Evolutionary conservation across 768 basidiomycete species (phyloP).

Genomic region (Phylloporus arenicola): DNA sequence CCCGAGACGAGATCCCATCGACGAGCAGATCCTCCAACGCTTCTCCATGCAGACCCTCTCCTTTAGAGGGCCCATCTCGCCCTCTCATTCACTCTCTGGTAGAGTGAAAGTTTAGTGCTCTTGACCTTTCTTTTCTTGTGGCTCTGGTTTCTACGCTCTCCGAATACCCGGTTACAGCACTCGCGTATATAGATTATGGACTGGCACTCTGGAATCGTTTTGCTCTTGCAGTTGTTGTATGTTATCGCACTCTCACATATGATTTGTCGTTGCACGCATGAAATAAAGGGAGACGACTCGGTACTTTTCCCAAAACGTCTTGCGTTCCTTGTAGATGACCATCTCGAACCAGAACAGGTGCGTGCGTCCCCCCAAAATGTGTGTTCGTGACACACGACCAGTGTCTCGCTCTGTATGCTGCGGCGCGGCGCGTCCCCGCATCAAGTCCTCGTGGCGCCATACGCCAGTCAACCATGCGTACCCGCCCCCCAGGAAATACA

Average conservation of each 20-base stretch:
- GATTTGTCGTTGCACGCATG: conserved; percentile 3
- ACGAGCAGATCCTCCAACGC: conserved; percentile 58
- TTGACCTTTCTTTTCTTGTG: neutral
- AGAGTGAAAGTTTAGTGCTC: conserved; percentile 20
- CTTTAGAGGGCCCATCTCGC: conserved; percentile 16
- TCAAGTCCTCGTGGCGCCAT: no score
- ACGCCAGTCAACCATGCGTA: no score
- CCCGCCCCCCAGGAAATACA: no score
- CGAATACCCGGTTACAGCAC: conserved; percentile 9
- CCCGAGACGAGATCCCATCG: conserved; percentile 55
- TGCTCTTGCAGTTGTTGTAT: conserved; percentile 17
- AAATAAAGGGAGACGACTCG: no score
- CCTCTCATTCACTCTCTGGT: conserved; percentile 20
- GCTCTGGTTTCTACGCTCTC: conserved; percentile 1
- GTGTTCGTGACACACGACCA: no score
- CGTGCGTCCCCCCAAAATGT: no score
- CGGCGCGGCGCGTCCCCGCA: no score
- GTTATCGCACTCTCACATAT: conserved; percentile 17
- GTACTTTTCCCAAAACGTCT: neutral
- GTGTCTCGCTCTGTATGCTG: no score
- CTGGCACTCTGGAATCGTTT: conserved; percentile 20
- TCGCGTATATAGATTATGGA: conserved; percentile 29
- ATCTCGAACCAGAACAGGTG: no score
- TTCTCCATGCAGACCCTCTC: conserved; percentile 37
- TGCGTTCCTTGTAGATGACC: neutral